Percentiles rank a stretch among this genome's conserved stretches.
Evolutionary conservation across 257 asterid genomes (phyloP).

Genomic region (Solanum chmielewskii): DNA sequence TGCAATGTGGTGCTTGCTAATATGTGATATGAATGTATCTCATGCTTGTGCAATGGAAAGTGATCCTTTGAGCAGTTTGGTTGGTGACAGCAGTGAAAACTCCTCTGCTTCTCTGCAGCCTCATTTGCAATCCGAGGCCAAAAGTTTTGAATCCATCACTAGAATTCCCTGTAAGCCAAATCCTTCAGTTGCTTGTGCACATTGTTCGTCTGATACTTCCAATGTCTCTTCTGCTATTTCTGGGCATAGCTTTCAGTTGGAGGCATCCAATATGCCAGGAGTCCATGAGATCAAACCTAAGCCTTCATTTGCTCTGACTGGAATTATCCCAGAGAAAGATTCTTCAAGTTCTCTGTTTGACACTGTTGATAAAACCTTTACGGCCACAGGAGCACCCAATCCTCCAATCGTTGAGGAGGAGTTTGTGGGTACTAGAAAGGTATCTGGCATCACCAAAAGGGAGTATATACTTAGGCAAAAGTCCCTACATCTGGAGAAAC

Average conservation of each 20-base stretch:
- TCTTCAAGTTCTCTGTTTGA: conserved; percentile 20
- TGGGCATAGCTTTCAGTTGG: conserved; percentile 39
- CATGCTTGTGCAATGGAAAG: conserved; percentile 87
- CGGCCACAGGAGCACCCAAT: conserved; percentile 36
- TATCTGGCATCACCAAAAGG: conserved; percentile 64
- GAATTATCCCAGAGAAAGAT: conserved; percentile 31
- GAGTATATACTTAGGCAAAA: conserved; percentile 67
- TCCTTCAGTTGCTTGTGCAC: conserved; percentile 26
- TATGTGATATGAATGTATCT: conserved; percentile 86
- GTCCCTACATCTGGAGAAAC: conserved; percentile 67
- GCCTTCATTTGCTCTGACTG: conserved; percentile 19
- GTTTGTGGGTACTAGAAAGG: conserved; percentile 51
- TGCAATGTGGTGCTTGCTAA: conserved; percentile 96
- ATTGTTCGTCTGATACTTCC: conserved; percentile 27
- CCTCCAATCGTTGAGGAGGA: conserved; percentile 40
- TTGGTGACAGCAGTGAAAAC: conserved; percentile 23
- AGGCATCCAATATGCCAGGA: conserved; percentile 19
- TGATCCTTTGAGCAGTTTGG: conserved; percentile 41
- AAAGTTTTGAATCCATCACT: conserved; percentile 26
- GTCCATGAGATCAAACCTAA: conserved; percentile 24
- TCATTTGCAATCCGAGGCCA: conserved; percentile 26
- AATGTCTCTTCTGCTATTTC: conserved; percentile 15
- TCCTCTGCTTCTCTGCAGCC: conserved; percentile 26
- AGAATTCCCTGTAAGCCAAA: conserved; percentile 32
- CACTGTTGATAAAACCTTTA: conserved; percentile 39